Percentiles rank a stretch among this genome's conserved stretches.
phyloP scores from a whole-genome alignment of 768 basidiomycete species.

The Cystobasidium onofrii region DNA sequence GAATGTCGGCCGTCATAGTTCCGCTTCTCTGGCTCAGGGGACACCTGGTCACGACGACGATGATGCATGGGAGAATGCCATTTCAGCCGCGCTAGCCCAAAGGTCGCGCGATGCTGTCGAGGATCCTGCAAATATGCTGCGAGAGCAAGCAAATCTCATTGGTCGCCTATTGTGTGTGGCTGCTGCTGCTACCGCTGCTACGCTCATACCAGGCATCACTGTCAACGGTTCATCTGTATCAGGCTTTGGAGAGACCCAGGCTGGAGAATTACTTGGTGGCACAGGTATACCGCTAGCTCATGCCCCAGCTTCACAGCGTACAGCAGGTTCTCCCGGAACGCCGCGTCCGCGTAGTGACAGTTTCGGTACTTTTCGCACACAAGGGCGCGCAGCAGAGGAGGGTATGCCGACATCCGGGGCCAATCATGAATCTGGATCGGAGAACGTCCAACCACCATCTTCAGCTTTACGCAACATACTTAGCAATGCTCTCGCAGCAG shows the following conservation, averaged over 20 bases:
- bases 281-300: neutral
- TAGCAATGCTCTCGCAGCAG: constrained; percentile 5
- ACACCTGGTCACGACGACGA: neutral
- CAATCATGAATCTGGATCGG: too few species aligned
- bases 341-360: neutral
- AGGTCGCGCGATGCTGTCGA: neutral
- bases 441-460: neutral
- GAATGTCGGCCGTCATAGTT: too few species aligned
- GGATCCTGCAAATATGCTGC: neutral
- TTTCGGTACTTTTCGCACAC: neutral
- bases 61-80: neutral
- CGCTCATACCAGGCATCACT: constrained; percentile 31
- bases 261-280: neutral
- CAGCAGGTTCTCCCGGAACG: neutral
- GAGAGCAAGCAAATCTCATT: constrained; percentile 25
- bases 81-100: neutral
- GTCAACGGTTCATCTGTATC: constrained; percentile 11
- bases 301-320: neutral
- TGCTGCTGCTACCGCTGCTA: constrained; percentile 31
- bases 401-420: neutral
- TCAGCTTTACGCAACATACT: neutral
- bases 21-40: neutral
- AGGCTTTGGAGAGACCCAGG: constrained; percentile 21
- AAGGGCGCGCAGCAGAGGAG: neutral
- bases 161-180: constrained; percentile 25